phyloP scores from a whole-genome alignment of 176 grass and related monocot genomes.

The Oryza officinalis region DNA sequence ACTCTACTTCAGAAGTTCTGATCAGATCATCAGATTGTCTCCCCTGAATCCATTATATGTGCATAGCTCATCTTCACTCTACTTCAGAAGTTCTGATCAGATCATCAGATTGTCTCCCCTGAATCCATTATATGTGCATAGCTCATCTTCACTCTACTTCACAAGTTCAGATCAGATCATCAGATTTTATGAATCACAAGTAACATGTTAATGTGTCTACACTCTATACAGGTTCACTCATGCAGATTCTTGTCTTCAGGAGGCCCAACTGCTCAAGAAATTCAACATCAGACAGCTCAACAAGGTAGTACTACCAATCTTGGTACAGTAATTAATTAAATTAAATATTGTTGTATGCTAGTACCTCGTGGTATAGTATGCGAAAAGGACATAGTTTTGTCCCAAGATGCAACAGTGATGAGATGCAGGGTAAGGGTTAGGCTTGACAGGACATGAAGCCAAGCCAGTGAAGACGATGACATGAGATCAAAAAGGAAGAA shows the following conservation, averaged over 20 bases:
- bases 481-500: too few relatives aligned
- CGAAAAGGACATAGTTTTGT: background rate
- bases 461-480: slow-evolving; percentile 2
- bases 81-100: too few relatives aligned
- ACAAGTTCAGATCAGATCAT: background rate
- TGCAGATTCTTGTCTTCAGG: background rate
- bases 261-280: background rate
- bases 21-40: background rate
- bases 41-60: slow-evolving; percentile 20
- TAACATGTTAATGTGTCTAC: background rate
- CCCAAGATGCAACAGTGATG: background rate
- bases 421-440: background rate
- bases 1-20: background rate
- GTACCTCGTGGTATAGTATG: background rate
- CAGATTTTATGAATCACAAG: background rate
- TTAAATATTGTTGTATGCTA: background rate
- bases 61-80: slow-evolving; percentile 35
- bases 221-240: background rate
- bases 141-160: slow-evolving; percentile 11
- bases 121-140: slow-evolving; percentile 31
- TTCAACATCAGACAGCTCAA: background rate
- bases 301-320: background rate
- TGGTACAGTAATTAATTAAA: background rate
- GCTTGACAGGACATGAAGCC: background rate
- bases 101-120: background rate